Evolutionary conservation across 768 basidiomycete species (phyloP).

Genomic region (Leccinellum albellum): DNA sequence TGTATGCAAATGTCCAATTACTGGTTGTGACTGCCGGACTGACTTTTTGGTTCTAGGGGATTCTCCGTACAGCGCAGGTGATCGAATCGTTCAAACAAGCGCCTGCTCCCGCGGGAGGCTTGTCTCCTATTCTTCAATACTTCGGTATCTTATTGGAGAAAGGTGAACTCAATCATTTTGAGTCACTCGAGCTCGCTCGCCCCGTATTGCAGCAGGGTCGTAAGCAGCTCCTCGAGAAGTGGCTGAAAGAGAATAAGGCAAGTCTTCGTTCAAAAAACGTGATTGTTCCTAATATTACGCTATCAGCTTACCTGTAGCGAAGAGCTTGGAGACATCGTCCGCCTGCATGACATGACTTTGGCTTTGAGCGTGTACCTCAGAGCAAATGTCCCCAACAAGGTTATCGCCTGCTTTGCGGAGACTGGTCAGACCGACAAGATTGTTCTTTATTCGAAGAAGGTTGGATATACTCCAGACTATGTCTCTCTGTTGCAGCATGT

Average conservation of each 20-base stretch:
- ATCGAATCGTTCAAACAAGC: constrained; percentile 98
- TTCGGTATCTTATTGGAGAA: constrained; percentile 98
- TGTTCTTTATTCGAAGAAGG: constrained; percentile 95
- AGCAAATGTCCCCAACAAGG: constrained; percentile 97
- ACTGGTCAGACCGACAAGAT: constrained; percentile 99
- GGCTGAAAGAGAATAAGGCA: constrained; percentile 99
- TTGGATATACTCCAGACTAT: constrained; percentile 91
- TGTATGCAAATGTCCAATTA: constrained; percentile 39
- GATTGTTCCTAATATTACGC: constrained; percentile 10
- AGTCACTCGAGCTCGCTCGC: constrained; percentile 92
- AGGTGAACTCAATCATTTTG: constrained; percentile 94
- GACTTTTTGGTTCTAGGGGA: constrained; percentile 53
- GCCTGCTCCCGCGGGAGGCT: constrained; percentile 82
- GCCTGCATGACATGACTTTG: constrained; percentile 92
- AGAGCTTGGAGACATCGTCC: constrained; percentile 96
- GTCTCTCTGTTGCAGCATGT: constrained; percentile 89
- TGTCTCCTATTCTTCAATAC: constrained; percentile 96
- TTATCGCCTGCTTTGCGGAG: constrained; percentile 98
- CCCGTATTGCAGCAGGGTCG: constrained; percentile 95
- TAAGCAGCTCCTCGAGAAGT: constrained; percentile 96
- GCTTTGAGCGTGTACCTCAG: constrained; percentile 96
- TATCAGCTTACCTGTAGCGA: constrained; percentile 92
- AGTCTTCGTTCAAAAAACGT: constrained; percentile 4
- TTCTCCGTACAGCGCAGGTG: constrained; percentile 89
- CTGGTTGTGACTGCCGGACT: neutral